Evolutionary conservation across 352 stramenopile species (phyloP).

Genomic region (Thalassiosira mediterranea): DNA sequence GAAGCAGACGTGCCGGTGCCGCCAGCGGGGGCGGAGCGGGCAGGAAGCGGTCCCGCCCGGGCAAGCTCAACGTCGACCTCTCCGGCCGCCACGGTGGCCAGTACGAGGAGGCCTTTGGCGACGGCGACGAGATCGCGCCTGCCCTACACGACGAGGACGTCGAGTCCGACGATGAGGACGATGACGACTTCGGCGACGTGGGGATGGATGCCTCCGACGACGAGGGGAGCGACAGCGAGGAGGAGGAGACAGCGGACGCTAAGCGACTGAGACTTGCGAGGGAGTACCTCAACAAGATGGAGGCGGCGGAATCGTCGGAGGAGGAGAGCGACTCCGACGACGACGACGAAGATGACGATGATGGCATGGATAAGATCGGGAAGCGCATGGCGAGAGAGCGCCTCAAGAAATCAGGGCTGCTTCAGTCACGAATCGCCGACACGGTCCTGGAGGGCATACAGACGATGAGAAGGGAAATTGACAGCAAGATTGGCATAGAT

Average conservation of each 20-base stretch:
- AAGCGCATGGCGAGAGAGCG: slow-evolving; percentile 59
- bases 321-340: slow-evolving; percentile 26
- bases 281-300: slow-evolving; percentile 74
- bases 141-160: slow-evolving; percentile 36
- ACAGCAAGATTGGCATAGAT: slow-evolving; percentile 7
- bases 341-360: slow-evolving; percentile 46
- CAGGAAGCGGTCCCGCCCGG: slow-evolving; percentile 7
- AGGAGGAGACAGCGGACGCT: slow-evolving; percentile 72
- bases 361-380: slow-evolving; percentile 36
- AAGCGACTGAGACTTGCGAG: slow-evolving; percentile 73
- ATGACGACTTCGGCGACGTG: slow-evolving; percentile 49
- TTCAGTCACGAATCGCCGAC: slow-evolving; percentile 61
- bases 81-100: slow-evolving; percentile 33
- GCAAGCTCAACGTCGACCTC: slow-evolving; percentile 44
- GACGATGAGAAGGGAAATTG: slow-evolving; percentile 16
- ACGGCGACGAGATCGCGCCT: slow-evolving; percentile 11
- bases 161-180: slow-evolving; percentile 38
- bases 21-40: background rate
- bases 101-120: slow-evolving; percentile 33
- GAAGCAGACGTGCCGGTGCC: slow-evolving; percentile 1
- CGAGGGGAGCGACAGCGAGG: slow-evolving; percentile 59
- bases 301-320: slow-evolving; percentile 35
- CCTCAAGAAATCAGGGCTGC: slow-evolving; percentile 61
- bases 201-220: slow-evolving; percentile 29
- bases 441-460: slow-evolving; percentile 49